These are phyloP conservation scores for Blepharisma japonicum DNA, from an alignment of 73 alveolate genomes.

Conservation along the genomic window DNA sequence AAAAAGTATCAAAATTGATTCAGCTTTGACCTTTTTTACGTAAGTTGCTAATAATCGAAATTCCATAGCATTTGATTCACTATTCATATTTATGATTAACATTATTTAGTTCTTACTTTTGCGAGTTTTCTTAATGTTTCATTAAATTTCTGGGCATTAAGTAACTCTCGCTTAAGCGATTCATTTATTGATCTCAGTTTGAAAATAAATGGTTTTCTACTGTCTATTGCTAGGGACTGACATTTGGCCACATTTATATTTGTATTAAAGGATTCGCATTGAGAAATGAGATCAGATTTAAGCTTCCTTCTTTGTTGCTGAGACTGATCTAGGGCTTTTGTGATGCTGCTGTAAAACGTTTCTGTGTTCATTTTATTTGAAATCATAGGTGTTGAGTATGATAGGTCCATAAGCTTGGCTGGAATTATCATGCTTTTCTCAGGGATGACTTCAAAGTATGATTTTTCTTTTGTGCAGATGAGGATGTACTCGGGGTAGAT, in stretches of 20 bases:
- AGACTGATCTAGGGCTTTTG: conserved; percentile 8
- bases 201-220: neutral
- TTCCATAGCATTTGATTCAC: no score
- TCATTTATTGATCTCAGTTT: neutral
- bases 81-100: no score
- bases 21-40: no score
- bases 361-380: conserved; percentile 10
- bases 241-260: neutral
- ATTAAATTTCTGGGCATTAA: neutral
- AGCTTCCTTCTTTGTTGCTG: neutral
- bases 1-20: no score
- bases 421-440: conserved; percentile 13
- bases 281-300: neutral
- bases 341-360: neutral
- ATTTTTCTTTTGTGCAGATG: conserved; percentile 30
- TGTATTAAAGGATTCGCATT: neutral
- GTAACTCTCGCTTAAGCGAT: neutral
- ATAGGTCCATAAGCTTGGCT: neutral
- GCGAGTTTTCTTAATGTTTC: neutral
- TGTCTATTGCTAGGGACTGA: neutral
- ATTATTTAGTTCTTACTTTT: neutral
- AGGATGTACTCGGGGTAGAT: conserved; percentile 26
- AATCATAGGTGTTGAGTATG: neutral
- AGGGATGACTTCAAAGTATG: conserved; percentile 4
- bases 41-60: no score